Evolutionary conservation across 2,329 filamentous ascomycete genomes (phyloP).

Genomic region (Aschersonia sp.): DNA sequence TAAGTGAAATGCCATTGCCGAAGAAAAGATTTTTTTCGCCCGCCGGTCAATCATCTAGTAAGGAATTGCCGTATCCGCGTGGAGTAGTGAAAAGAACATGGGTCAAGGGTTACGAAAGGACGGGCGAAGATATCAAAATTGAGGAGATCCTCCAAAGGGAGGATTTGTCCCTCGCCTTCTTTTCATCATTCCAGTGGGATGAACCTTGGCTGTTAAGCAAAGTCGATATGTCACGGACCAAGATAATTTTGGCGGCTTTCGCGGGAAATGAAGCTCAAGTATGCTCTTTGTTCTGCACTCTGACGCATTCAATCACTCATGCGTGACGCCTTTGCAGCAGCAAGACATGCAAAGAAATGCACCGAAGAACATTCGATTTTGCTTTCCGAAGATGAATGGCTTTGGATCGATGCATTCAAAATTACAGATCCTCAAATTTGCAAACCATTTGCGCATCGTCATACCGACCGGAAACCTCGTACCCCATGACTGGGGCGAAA

Average conservation of each 20-base stretch:
- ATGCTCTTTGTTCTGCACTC: conserved; percentile 8
- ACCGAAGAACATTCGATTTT: conserved; percentile 47
- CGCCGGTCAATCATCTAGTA: conserved; percentile 4
- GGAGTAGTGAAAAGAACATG: conserved; percentile 76
- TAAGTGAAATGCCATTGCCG: conserved; percentile 13
- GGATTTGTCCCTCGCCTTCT: conserved; percentile 58
- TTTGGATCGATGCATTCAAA: conserved; percentile 85
- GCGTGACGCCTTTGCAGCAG: conserved; percentile 20
- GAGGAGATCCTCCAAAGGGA: conserved; percentile 71
- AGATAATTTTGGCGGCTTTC: conserved; percentile 45
- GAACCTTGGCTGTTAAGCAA: conserved; percentile 66
- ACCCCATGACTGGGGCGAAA: conserved; percentile 80
- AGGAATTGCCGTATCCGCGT: conserved; percentile 26
- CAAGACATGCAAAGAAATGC: conserved; percentile 32
- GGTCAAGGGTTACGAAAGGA: conserved; percentile 46
- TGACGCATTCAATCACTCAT: neutral
- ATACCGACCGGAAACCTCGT: conserved; percentile 81
- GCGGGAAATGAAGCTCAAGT: conserved; percentile 39
- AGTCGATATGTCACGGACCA: conserved; percentile 44
- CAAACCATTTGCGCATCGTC: conserved; percentile 59
- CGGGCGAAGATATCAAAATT: conserved; percentile 64
- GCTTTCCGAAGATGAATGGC: conserved; percentile 71
- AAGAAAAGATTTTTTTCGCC: conserved; percentile 9
- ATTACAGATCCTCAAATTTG: conserved; percentile 75
- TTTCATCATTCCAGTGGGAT: conserved; percentile 84